These are phyloP conservation scores for Blastocystis sp. DNA, from an alignment of 352 stramenopile species.

Conservation along the genomic window DNA sequence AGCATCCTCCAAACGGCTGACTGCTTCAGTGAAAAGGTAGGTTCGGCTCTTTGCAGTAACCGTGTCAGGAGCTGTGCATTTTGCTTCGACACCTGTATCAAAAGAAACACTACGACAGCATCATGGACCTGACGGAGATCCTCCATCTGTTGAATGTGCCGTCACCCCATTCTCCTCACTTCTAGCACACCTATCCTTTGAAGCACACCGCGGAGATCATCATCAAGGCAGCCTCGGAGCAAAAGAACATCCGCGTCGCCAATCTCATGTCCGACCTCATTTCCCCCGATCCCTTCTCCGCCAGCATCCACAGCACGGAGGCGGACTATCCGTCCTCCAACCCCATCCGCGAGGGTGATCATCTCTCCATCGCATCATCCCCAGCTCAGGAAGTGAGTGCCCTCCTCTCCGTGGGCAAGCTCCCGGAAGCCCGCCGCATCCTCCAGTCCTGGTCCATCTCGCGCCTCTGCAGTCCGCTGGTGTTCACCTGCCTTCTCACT, in stretches of 20 bases:
- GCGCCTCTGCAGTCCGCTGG: constrained; percentile 27
- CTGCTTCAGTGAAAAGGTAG: constrained; percentile 9
- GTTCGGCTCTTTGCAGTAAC: background rate
- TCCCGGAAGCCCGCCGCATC: constrained; percentile 15
- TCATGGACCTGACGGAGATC: constrained; percentile 58
- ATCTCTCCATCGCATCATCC: background rate
- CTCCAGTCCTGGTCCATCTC: background rate
- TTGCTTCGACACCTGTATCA: constrained; percentile 37
- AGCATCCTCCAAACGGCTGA: background rate
- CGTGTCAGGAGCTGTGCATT: constrained; percentile 9
- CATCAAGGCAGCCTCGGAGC: constrained; percentile 42
- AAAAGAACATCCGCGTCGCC: constrained; percentile 64
- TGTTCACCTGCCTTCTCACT: constrained; percentile 27
- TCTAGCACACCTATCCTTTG: background rate
- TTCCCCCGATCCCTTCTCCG: constrained; percentile 27
- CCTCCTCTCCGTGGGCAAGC: constrained; percentile 27
- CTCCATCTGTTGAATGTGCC: constrained; percentile 1
- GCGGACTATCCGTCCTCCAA: background rate
- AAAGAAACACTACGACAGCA: constrained; percentile 43
- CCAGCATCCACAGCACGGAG: constrained; percentile 11
- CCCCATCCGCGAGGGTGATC: constrained; percentile 36
- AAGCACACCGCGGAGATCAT: constrained; percentile 33
- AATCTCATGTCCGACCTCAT: constrained; percentile 42
- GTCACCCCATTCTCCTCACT: background rate
- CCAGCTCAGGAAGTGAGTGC: constrained; percentile 56